These are phyloP conservation scores for Penicillium brevicompactum DNA, from an alignment of 2,329 filamentous ascomycete species.

Conservation along the genomic window DNA sequence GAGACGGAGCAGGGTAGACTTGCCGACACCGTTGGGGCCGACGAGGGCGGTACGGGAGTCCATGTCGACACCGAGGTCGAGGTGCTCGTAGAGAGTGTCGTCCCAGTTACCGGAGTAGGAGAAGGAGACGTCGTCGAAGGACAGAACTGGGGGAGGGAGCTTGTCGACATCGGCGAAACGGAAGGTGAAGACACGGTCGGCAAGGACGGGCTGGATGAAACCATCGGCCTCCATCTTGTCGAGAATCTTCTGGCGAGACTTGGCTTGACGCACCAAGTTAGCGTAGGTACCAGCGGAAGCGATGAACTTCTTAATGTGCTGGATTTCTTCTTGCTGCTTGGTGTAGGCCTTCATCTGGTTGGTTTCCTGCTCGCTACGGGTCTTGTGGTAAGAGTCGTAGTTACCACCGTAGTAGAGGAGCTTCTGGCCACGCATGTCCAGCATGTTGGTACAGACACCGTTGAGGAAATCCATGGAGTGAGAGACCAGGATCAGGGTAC, in stretches of 20 bases:
- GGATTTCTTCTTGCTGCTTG: slow-evolving; percentile 99
- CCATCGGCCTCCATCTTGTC: slow-evolving; percentile 99
- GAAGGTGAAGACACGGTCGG: slow-evolving; percentile 93
- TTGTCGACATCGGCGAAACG: slow-evolving; percentile 98
- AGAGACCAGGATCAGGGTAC: slow-evolving; percentile 92
- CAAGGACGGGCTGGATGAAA: slow-evolving; percentile 86
- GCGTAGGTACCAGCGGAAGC: slow-evolving; percentile 99
- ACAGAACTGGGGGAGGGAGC: slow-evolving; percentile 94
- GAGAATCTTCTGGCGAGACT: slow-evolving; percentile 98
- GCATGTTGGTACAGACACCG: slow-evolving; percentile 97
- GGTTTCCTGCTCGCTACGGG: slow-evolving; percentile 85
- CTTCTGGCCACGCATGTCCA: slow-evolving; percentile 89
- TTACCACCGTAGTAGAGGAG: slow-evolving; percentile 99
- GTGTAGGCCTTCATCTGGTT: slow-evolving; percentile 99
- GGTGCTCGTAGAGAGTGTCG: slow-evolving; percentile 93
- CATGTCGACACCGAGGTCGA: slow-evolving; percentile 99
- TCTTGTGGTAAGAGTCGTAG: slow-evolving; percentile 98
- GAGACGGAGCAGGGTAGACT: slow-evolving; percentile 91
- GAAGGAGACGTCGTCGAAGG: slow-evolving; percentile 96
- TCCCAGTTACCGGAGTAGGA: slow-evolving; percentile 88
- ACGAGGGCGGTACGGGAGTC: slow-evolving; percentile 96
- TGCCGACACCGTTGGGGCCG: slow-evolving; percentile 98
- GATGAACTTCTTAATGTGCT: slow-evolving; percentile 99
- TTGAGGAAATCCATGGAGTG: slow-evolving; percentile 99
- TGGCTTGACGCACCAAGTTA: slow-evolving; percentile 98